A percentile compares a stretch with the other conserved stretches of the same genome.
phyloP scores from a whole-genome alignment of 805 yeast species.

The Cyberlindnera petersonii region DNA sequence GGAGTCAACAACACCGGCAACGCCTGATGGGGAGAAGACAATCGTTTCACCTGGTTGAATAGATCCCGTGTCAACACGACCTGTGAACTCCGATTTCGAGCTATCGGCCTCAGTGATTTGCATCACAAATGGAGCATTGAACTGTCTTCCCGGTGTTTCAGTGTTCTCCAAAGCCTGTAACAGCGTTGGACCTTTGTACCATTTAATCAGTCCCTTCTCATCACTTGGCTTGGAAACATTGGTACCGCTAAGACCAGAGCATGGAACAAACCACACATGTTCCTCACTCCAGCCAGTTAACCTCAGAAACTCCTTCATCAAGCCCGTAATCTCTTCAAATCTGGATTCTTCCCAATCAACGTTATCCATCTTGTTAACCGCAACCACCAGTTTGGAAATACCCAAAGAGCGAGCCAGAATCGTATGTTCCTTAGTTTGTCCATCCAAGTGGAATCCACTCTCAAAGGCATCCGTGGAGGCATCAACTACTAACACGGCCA shows the following conservation, averaged over 20 bases:
- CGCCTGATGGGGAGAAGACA: constrained; percentile 86
- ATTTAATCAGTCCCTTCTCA: constrained; percentile 32
- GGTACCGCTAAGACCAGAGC: constrained; percentile 90
- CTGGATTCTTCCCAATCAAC: constrained; percentile 82
- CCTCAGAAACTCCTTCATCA: constrained; percentile 76
- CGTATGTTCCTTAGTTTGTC: constrained; percentile 96
- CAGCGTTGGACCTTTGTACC: constrained; percentile 60
- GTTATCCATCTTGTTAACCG: constrained; percentile 94
- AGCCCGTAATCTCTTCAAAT: constrained; percentile 73
- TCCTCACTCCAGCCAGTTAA: constrained; percentile 82
- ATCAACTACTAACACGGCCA: constrained; percentile 87
- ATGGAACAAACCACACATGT: constrained; percentile 84
- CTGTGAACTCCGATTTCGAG: constrained; percentile 90
- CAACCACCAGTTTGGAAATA: constrained; percentile 82
- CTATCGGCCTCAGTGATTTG: constrained; percentile 82
- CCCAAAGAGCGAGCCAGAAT: constrained; percentile 86
- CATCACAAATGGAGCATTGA: constrained; percentile 83
- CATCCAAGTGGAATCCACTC: constrained; percentile 92
- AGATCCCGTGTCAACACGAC: constrained; percentile 90
- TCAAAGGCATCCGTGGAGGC: constrained; percentile 94
- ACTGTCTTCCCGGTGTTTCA: constrained; percentile 77
- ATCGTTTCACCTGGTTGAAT: constrained; percentile 91
- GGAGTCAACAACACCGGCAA: constrained; percentile 86
- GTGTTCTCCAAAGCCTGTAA: constrained; percentile 82
- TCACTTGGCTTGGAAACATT: constrained; percentile 82